Evolutionary conservation across 768 basidiomycete genomes (phyloP).

Genomic region (Daedaleopsis sinensis): DNA sequence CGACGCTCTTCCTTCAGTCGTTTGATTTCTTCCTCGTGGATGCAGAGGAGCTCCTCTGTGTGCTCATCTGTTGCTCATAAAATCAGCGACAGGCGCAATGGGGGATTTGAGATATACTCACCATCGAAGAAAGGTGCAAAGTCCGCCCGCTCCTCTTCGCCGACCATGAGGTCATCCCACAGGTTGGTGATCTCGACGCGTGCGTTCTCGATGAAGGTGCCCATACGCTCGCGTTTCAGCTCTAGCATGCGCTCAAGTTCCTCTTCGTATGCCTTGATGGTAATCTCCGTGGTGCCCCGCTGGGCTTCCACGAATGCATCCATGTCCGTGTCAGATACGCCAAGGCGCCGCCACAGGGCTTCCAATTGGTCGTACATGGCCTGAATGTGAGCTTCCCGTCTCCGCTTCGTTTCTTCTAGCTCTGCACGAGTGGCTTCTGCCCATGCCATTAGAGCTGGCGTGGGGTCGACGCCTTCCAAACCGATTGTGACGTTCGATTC

Average conservation of each 20-base stretch:
- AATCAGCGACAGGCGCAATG: background rate
- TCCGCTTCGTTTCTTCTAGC: conserved; percentile 73
- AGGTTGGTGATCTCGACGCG: conserved; percentile 77
- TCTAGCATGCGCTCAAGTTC: conserved; percentile 91
- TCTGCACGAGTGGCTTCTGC: conserved; percentile 57
- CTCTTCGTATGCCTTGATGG: conserved; percentile 81
- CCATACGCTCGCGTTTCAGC: conserved; percentile 86
- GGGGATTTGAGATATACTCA: conserved; percentile 36
- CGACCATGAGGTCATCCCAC: conserved; percentile 87
- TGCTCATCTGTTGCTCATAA: conserved; percentile 66
- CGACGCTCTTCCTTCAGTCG: conserved; percentile 83
- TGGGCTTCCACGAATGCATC: conserved; percentile 91
- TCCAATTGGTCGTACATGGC: conserved; percentile 93
- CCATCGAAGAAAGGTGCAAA: conserved; percentile 87
- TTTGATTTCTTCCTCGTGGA: conserved; percentile 85
- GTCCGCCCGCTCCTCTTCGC: conserved; percentile 78
- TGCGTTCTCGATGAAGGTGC: conserved; percentile 79
- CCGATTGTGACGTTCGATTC: conserved; percentile 46
- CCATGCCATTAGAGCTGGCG: conserved; percentile 73
- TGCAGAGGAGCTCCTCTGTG: conserved; percentile 82
- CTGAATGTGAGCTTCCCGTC: conserved; percentile 85
- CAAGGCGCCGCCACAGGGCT: conserved; percentile 86
- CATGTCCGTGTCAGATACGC: conserved; percentile 77
- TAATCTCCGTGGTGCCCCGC: conserved; percentile 78
- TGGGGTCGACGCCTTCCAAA: conserved; percentile 80